Evolutionary conservation across 805 yeast species (phyloP).

Genomic region (Kuraishia piskuri): DNA sequence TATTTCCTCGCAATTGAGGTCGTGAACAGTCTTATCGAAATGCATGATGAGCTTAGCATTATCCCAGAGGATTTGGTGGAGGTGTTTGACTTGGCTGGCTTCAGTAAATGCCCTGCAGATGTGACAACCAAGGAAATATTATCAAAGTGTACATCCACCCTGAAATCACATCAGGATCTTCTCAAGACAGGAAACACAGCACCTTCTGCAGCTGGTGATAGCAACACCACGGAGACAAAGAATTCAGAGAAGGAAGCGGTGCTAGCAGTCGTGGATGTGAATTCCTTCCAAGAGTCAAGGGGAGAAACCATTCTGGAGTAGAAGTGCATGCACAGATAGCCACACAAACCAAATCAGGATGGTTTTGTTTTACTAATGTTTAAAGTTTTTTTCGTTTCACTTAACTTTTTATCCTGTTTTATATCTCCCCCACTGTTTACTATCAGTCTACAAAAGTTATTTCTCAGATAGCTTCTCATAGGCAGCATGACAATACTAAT

Average conservation of each 20-base stretch:
- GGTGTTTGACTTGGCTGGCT: conserved; percentile 39
- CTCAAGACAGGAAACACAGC: not conserved
- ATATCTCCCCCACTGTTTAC: not conserved
- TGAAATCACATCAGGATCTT: not conserved
- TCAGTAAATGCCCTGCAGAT: conserved; percentile 16
- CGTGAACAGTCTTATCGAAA: conserved; percentile 71
- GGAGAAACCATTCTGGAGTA: not conserved
- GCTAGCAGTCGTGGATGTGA: not conserved
- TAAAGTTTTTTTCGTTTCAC: not conserved
- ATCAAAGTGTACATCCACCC: conserved; percentile 7
- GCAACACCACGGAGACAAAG: not conserved
- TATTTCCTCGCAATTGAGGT: conserved; percentile 90
- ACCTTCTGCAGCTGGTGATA: not conserved
- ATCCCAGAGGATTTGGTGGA: conserved; percentile 61
- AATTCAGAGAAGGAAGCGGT: not conserved
- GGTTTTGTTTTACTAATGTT: not conserved
- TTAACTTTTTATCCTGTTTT: too few species aligned
- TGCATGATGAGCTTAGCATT: conserved; percentile 68
- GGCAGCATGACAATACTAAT: not conserved
- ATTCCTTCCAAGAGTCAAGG: not conserved
- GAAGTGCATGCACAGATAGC: not conserved
- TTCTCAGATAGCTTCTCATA: not conserved
- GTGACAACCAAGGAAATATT: conserved; percentile 31
- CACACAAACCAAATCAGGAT: not conserved
- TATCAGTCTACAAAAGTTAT: not conserved